phyloP scores from a whole-genome alignment of 352 stramenopile species.

The Phytophthora lateralis region DNA sequence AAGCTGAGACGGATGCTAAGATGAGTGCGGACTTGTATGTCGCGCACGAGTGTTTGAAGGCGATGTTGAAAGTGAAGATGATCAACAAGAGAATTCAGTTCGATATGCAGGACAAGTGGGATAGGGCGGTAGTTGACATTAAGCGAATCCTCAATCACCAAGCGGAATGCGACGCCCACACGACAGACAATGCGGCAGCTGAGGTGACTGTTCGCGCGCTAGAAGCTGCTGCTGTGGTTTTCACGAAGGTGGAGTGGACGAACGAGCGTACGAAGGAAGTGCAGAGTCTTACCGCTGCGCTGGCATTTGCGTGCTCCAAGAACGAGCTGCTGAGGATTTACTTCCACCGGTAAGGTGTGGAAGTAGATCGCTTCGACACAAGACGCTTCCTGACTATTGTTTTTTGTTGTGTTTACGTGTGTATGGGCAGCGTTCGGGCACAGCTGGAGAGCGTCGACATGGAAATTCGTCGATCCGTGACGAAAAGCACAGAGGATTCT shows the following conservation, averaged over 20 bases:
- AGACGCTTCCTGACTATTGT: background rate
- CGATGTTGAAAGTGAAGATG: conserved; percentile 13
- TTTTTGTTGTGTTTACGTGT: conserved; percentile 6
- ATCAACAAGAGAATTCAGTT: conserved; percentile 13
- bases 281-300: conserved; percentile 10
- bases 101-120: conserved; percentile 16
- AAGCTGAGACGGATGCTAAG: background rate
- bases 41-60: conserved; percentile 15
- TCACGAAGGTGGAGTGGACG: conserved; percentile 21
- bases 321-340: conserved; percentile 25
- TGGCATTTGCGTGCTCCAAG: conserved; percentile 33
- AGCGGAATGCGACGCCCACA: conserved; percentile 2
- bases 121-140: conserved; percentile 9
- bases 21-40: conserved; percentile 14
- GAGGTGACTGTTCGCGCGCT: conserved; percentile 27
- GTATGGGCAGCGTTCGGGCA: conserved; percentile 16
- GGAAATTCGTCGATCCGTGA: conserved; percentile 5
- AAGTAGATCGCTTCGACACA: background rate
- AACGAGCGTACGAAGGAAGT: conserved; percentile 19
- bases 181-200: conserved; percentile 19
- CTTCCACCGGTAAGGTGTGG: conserved; percentile 28
- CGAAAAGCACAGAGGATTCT: background rate
- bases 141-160: conserved; percentile 27
- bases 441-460: conserved; percentile 32
- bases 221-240: conserved; percentile 12